phyloP scores from a whole-genome alignment of 2,329 filamentous ascomycete species.

The Pyricularia sp. region DNA sequence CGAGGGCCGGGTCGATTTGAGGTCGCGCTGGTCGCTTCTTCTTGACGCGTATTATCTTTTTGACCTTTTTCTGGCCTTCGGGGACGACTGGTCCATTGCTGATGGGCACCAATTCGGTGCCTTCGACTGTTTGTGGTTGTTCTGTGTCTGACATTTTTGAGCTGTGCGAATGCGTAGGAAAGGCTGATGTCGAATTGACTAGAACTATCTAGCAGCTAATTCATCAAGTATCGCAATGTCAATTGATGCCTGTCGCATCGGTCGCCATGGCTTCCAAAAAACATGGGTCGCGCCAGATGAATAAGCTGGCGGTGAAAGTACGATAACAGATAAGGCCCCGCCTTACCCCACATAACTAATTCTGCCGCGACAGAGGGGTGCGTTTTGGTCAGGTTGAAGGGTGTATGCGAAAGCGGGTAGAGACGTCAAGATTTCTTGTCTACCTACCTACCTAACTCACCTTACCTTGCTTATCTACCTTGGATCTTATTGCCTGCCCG shows the following conservation, averaged over 20 bases:
- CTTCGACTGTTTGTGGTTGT: constrained; percentile 7
- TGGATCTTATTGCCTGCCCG: background rate
- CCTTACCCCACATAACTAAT: background rate
- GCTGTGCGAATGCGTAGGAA: background rate
- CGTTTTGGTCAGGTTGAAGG: constrained; percentile 7
- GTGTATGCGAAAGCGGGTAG: background rate
- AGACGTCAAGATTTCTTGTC: background rate
- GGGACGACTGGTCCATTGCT: background rate
- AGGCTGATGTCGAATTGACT: background rate
- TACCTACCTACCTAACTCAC: too few relatives aligned
- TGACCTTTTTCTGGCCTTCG: constrained; percentile 52
- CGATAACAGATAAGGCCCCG: background rate
- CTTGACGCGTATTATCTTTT: constrained; percentile 76
- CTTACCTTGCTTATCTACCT: background rate
- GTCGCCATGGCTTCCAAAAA: background rate
- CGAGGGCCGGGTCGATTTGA: constrained; percentile 77
- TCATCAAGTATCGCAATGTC: background rate
- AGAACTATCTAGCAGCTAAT: background rate
- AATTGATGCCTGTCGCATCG: background rate
- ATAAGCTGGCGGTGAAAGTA: background rate
- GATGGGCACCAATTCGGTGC: constrained; percentile 2
- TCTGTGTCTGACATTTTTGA: constrained; percentile 15
- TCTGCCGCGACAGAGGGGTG: constrained; percentile 13
- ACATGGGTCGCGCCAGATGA: background rate
- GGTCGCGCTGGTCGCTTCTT: constrained; percentile 84